A percentile compares a stretch with the other conserved stretches of the same genome.
Conservation (phyloP, 2,329 filamentous ascomycete genomes). For the Scolecobasidium constrictum region DNA sequence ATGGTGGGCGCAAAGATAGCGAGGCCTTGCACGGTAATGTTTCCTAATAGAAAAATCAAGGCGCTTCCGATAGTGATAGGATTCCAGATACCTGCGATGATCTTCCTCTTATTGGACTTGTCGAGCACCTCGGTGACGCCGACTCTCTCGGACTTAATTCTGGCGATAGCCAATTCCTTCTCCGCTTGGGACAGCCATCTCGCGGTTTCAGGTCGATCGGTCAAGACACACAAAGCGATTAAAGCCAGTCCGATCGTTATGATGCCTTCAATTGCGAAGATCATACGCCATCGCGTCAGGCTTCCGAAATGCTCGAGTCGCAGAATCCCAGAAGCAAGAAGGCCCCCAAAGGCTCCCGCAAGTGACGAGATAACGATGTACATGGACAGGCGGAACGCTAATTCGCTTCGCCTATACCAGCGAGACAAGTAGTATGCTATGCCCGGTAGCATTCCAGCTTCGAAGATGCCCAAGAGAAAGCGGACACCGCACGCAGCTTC, state of each 20-base stretch:
- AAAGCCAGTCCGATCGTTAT: conserved; percentile 48
- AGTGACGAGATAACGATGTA: conserved; percentile 63
- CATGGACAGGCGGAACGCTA: conserved; percentile 55
- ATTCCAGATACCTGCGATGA: conserved; percentile 50
- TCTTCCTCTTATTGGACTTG: conserved; percentile 48
- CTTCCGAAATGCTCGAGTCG: conserved; percentile 47
- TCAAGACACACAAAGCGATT: conserved; percentile 52
- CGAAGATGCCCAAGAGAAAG: conserved; percentile 45
- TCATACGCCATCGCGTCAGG: conserved; percentile 54
- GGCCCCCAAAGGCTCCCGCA: conserved; percentile 59
- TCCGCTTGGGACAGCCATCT: conserved; percentile 55
- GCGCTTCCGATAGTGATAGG: conserved; percentile 49
- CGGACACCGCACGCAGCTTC: neutral
- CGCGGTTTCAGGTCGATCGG: conserved; percentile 58
- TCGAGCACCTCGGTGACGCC: conserved; percentile 53
- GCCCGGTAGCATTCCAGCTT: conserved; percentile 63
- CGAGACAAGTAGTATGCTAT: conserved; percentile 63
- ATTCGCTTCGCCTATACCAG: conserved; percentile 60
- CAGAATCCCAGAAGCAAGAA: conserved; percentile 52
- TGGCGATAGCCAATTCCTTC: conserved; percentile 53
- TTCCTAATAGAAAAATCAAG: conserved; percentile 53
- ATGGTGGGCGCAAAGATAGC: conserved; percentile 64
- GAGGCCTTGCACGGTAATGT: conserved; percentile 60
- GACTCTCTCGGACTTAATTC: conserved; percentile 58
- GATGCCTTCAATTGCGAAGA: conserved; percentile 46